phyloP scores from a whole-genome alignment of 1,139 yeast species.

The Pneumocystis wakefieldiae region DNA sequence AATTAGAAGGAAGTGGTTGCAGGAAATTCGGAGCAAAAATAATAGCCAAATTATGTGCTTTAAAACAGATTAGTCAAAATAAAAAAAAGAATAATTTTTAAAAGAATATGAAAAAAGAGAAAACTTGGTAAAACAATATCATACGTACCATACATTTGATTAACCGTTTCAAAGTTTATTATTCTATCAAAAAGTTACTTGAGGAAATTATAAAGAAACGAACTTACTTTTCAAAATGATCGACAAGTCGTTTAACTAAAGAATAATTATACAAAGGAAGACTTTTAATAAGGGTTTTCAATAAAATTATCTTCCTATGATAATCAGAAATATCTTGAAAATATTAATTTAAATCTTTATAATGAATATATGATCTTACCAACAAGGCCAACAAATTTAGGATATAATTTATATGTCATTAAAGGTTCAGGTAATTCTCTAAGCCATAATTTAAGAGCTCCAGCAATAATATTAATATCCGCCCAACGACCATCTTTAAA shows the following conservation, averaged over 20 bases:
- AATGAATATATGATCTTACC: not conserved
- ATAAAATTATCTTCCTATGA: constrained; percentile 26
- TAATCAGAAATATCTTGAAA: constrained; percentile 14
- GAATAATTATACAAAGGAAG: constrained; percentile 56
- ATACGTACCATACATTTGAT: constrained; percentile 48
- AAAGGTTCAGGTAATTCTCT: constrained; percentile 84
- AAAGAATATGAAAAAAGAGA: not conserved
- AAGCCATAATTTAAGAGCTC: constrained; percentile 69
- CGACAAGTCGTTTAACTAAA: constrained; percentile 48
- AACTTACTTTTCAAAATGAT: constrained; percentile 39
- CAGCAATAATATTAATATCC: constrained; percentile 80
- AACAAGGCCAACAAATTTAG: constrained; percentile 30
- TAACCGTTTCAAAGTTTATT: constrained; percentile 45
- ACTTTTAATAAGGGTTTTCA: constrained; percentile 32
- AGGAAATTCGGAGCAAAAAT: constrained; percentile 92
- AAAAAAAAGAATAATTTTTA: not conserved
- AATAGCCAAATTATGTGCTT: constrained; percentile 54
- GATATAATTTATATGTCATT: constrained; percentile 46
- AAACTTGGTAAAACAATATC: too few species aligned
- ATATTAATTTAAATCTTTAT: not conserved
- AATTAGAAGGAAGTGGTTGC: not conserved
- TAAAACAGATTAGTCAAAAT: not conserved
- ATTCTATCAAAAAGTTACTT: constrained; percentile 35
- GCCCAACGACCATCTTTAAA: constrained; percentile 55
- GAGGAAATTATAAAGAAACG: not conserved